Evolutionary conservation across 345 rosid genomes (phyloP), one percentile per base, ranked within the genome.

Genomic region (Hibiscus tridactylites): DNA sequence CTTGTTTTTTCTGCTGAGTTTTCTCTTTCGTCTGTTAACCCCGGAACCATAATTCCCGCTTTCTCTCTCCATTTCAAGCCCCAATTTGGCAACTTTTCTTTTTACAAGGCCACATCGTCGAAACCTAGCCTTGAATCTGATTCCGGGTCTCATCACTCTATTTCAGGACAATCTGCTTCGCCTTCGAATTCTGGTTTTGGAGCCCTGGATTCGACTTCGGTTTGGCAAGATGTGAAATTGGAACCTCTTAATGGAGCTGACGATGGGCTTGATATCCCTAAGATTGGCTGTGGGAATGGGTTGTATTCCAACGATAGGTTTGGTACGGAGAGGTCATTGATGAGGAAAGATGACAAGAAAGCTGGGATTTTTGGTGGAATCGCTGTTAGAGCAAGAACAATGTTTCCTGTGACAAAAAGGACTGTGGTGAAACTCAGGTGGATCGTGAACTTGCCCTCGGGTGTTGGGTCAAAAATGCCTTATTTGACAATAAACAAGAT

Each of bases 11-110:
- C 85, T 46, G 91, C 86, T n/a, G 68, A 69, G 28, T 79, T 88
- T 73, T 72, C 88, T 63, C 76, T 85, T 50, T 82, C 85, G 6
- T 56, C 58, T n/a, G 3, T 79, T 10, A 60, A 50, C 68, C 77
- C 83, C 24, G 70, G 15, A 49, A 15, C 64, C 9, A 6, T 78
- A 16, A 35, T 75, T 39, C 91, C 93, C 65, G 37, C 83, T 52
- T 86, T 86, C 79, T 86, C 82, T 52, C 89, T 88, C 74, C 88
- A 86, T 54, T 78, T 88, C 78, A 87, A 81, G 87, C 93, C 93
- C 61, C 81, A 79, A 21, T 28, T 83, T 13, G 93, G 93, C 12
- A 77, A 85, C 75, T 87, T 87, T 71, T 78, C 86, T 53, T 74
- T 88, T 47, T 72, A 47, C 77, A 85, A 81, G 73, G 74, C 81